phyloP scores from a whole-genome alignment of 768 basidiomycete species.

The Leucosporidium creatinivorum region DNA sequence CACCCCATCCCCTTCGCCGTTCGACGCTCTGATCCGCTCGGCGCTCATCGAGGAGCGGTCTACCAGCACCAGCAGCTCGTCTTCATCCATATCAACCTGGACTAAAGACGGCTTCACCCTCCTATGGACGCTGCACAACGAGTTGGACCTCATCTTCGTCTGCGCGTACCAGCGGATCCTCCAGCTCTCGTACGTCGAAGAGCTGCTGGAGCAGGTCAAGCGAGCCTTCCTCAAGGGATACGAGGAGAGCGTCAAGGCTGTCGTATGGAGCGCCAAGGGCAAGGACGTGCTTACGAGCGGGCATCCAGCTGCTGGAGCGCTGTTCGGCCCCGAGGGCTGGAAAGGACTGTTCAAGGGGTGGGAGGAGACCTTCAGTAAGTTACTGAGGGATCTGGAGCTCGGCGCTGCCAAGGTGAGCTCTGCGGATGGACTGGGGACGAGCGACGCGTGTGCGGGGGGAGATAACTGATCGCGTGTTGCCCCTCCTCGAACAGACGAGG shows the following conservation, averaged over 20 bases:
- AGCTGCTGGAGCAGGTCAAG: constrained; percentile 71
- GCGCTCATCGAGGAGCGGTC: constrained; percentile 85
- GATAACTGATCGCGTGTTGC: too few species aligned
- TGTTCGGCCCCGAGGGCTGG: constrained; percentile 53
- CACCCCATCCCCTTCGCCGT: constrained; percentile 73
- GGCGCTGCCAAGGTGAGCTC: constrained; percentile 51
- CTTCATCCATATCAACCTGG: constrained; percentile 45
- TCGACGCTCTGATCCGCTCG: constrained; percentile 80
- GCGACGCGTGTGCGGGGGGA: too few species aligned
- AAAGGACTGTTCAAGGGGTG: constrained; percentile 69
- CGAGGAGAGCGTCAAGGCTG: constrained; percentile 69
- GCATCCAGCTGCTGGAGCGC: constrained; percentile 7
- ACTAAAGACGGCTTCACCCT: constrained; percentile 92
- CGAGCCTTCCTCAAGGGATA: constrained; percentile 79
- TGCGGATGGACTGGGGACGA: too few species aligned
- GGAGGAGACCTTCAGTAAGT: constrained; percentile 70
- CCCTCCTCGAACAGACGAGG: too few species aligned
- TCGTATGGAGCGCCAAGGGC: constrained; percentile 62
- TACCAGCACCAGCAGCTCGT: constrained; percentile 11
- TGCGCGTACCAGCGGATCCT: constrained; percentile 95
- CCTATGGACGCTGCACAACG: constrained; percentile 90
- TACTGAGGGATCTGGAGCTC: constrained; percentile 65
- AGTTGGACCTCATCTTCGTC: constrained; percentile 92
- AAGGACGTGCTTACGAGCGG: constrained; percentile 24
- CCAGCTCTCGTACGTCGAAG: constrained; percentile 86